Evolutionary conservation across 148 eudicot species (phyloP), one percentile per base, ranked within the genome.

Genomic region (Silene uniflora): DNA sequence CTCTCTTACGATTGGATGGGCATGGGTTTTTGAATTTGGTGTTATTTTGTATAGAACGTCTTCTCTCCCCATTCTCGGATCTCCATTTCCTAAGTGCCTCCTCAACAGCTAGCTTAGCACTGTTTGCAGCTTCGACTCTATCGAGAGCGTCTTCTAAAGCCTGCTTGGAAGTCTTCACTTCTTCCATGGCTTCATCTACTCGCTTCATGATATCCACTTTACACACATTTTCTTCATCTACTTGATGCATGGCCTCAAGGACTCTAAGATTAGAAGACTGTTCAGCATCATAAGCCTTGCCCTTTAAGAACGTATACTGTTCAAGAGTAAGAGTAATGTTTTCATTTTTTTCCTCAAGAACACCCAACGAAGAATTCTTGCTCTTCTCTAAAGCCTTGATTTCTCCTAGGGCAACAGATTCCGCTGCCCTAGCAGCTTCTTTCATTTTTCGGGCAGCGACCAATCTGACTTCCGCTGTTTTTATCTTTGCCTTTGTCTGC

Each of bases 21-120:
- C 44, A 77, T 5, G 90, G 79, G 59, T 84, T 90, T 80, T 95
- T 95, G 82, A 95, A 95, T 74, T 91, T 95, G 24, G 92, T 83
- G 29, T 83, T 75, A 75, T 81, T 85, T 13, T 87, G 91, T 10
- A 88, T 75, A 14, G 92, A 81, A 5, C 90, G 86, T 62, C 97
- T 86, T 83, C 79, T 90, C 25, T 90, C 92, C 52, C 90, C 90
- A 25, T 88, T 86, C 49, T 95, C 93, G 1, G 94, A 92, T 78
- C 99, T 87, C 98, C 99, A 96, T 69, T 86, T 86, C 32, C 99
- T 74, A 25, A 96, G 86, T 75, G 98, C 97, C 81, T 92, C 98
- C 82, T 96, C 99, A 18, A 91, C 94, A 39, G 82, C 87, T 52
- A 92, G 77, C 82, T 91, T 96, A 12, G 87, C 87, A 14, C 21